phyloP scores from a whole-genome alignment of 345 rosid genomes.

The Citrus medica region DNA sequence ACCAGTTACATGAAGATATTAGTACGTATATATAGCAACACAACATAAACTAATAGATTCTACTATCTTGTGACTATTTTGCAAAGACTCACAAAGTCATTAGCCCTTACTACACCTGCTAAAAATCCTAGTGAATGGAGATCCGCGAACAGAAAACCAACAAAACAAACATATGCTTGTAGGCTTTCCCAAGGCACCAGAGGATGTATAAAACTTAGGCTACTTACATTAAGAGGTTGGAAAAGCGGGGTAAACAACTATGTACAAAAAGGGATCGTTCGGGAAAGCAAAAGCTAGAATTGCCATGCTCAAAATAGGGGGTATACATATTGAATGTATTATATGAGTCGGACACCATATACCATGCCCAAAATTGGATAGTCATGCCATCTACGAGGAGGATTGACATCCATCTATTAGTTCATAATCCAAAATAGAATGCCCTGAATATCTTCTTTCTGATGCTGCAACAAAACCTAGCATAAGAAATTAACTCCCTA shows the following conservation, averaged over 20 bases:
- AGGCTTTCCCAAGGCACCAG: constrained; percentile 9
- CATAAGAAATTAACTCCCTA: background rate
- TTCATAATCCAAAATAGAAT: background rate
- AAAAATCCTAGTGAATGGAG: background rate
- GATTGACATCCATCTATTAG: background rate
- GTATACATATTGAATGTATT: background rate
- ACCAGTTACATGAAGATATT: background rate
- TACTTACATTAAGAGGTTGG: constrained; percentile 21
- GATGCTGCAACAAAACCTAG: constrained; percentile 2
- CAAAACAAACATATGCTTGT: background rate
- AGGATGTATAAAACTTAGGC: constrained; percentile 7
- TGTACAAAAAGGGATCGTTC: constrained; percentile 19
- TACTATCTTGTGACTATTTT: background rate
- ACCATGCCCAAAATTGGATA: constrained; percentile 32
- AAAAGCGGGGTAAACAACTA: background rate
- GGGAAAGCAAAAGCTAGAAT: constrained; percentile 1
- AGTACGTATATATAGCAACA: no score
- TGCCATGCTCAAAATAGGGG: constrained; percentile 8
- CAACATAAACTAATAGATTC: background rate
- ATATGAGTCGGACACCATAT: constrained; percentile 13
- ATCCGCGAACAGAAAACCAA: background rate
- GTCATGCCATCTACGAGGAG: background rate
- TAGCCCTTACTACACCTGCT: background rate
- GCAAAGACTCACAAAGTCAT: background rate
- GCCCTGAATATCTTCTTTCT: background rate